Evolutionary conservation across 257 asterid species (phyloP).

Genomic region (Hygrophila difformis): DNA sequence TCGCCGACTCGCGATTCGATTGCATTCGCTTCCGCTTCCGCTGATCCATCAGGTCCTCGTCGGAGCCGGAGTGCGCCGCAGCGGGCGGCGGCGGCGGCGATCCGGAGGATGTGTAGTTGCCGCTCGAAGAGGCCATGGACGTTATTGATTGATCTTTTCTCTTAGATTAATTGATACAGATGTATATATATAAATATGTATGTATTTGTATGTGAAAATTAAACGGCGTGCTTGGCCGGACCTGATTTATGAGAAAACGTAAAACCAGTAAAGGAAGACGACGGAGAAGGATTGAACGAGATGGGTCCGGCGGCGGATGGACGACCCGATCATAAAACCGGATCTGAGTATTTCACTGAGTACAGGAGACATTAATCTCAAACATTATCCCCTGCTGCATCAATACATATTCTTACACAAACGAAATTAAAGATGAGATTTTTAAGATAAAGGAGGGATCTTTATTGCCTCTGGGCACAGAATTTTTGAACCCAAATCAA

Average conservation of each 20-base stretch:
- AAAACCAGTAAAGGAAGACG: constrained; percentile 92
- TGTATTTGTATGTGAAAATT: background rate
- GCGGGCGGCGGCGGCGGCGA: too few relatives aligned
- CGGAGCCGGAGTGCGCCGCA: too few relatives aligned
- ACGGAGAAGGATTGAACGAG: constrained; percentile 93
- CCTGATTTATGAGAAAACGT: constrained; percentile 53
- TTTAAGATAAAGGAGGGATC: too few relatives aligned
- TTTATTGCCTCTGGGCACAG: too few relatives aligned
- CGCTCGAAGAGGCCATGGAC: constrained; percentile 65
- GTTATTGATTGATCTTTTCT: too few relatives aligned
- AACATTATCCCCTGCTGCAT: constrained; percentile 35
- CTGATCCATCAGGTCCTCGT: constrained; percentile 38
- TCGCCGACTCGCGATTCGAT: constrained; percentile 85
- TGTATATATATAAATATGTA: background rate
- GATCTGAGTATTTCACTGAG: constrained; percentile 68
- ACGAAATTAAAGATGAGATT: too few relatives aligned
- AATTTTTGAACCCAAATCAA: too few relatives aligned
- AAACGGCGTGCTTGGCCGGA: too few relatives aligned
- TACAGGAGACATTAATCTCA: constrained; percentile 61
- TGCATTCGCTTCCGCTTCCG: constrained; percentile 73
- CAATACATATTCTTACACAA: constrained; percentile 2
- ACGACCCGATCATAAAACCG: constrained; percentile 50
- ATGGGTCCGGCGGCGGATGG: constrained; percentile 57
- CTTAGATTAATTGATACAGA: background rate
- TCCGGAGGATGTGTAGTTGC: constrained; percentile 59